These are phyloP conservation scores for Dendrobium chrysotoxum DNA, from an alignment of 106 monocot species.

Conservation along the genomic window DNA sequence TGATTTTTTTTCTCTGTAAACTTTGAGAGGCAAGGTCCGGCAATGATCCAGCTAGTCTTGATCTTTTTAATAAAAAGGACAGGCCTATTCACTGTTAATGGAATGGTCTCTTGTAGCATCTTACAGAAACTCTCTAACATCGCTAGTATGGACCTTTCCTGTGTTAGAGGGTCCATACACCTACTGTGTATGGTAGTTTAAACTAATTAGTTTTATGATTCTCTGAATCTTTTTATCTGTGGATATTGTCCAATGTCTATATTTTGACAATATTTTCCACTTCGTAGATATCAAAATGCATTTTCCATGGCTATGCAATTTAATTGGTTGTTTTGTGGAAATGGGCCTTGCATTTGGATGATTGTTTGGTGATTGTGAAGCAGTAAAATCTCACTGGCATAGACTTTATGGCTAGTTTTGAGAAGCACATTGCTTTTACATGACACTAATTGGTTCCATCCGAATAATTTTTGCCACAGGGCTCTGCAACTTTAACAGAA, in stretches of 20 bases:
- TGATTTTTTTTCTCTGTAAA: too few relatives aligned
- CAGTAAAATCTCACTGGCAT: background rate
- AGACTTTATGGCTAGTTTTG: background rate
- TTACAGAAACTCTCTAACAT: too few relatives aligned
- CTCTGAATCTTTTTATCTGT: background rate
- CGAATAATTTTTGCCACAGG: background rate
- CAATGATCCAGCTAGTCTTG: too few relatives aligned
- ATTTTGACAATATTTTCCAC: background rate
- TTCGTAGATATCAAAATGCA: background rate
- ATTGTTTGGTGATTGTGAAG: background rate
- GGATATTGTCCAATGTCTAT: background rate
- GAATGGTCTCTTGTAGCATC: too few relatives aligned
- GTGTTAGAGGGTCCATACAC: too few relatives aligned
- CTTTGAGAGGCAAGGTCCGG: too few relatives aligned
- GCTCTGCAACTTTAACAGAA: background rate
- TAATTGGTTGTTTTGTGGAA: background rate
- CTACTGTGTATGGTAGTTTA: too few relatives aligned
- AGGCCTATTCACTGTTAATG: too few relatives aligned
- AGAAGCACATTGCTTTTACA: background rate
- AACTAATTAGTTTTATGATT: background rate
- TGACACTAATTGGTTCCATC: background rate
- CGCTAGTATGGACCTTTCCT: too few relatives aligned
- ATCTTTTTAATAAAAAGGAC: too few relatives aligned
- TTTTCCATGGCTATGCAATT: background rate
- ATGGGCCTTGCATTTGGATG: background rate